Conservation (phyloP, 1,284 basidiomycete genomes). For the Caloboletus inedulis region DNA sequence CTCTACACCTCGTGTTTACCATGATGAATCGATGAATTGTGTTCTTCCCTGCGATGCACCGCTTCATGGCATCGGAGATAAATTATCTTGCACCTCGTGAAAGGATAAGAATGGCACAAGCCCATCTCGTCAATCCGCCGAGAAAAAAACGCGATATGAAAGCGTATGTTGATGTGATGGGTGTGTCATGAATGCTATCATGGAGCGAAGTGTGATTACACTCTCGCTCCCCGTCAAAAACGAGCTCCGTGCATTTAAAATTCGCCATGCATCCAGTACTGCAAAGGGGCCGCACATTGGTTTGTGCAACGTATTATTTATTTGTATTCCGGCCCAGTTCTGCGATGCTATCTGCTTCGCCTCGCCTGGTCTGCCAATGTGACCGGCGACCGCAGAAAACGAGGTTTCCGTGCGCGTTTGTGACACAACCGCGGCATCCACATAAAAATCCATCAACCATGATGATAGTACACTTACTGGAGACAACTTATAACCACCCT, state of each 20-base stretch:
- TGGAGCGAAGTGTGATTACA: conserved; percentile 1
- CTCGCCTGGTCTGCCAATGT: conserved; percentile 34
- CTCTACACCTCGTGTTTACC: conserved; percentile 33
- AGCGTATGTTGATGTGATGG: not conserved
- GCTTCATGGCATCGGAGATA: conserved; percentile 35
- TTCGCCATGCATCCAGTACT: conserved; percentile 11
- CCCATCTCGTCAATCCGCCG: conserved; percentile 23
- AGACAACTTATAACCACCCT: conserved; percentile 22
- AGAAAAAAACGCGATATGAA: conserved; percentile 12
- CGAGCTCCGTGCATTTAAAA: conserved; percentile 13
- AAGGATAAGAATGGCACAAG: conserved; percentile 15
- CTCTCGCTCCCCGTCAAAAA: conserved; percentile 2
- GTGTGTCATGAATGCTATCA: conserved; percentile 1
- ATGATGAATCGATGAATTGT: conserved; percentile 27
- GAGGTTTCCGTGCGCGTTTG: conserved; percentile 38
- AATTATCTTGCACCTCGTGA: conserved; percentile 18
- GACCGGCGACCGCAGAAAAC: conserved; percentile 37
- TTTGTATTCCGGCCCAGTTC: conserved; percentile 21
- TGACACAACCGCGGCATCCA: conserved; percentile 34
- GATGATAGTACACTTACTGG: conserved; percentile 15
- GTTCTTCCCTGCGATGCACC: conserved; percentile 26
- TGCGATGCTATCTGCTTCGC: conserved; percentile 39
- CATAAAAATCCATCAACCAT: conserved; percentile 30
- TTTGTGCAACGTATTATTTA: conserved; percentile 27
- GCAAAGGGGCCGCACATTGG: conserved; percentile 9